Percentiles rank a stretch among this genome's conserved stretches.
Evolutionary conservation across 2,329 filamentous ascomycete genomes (phyloP).

Genomic region (Botryotinia calthae): DNA sequence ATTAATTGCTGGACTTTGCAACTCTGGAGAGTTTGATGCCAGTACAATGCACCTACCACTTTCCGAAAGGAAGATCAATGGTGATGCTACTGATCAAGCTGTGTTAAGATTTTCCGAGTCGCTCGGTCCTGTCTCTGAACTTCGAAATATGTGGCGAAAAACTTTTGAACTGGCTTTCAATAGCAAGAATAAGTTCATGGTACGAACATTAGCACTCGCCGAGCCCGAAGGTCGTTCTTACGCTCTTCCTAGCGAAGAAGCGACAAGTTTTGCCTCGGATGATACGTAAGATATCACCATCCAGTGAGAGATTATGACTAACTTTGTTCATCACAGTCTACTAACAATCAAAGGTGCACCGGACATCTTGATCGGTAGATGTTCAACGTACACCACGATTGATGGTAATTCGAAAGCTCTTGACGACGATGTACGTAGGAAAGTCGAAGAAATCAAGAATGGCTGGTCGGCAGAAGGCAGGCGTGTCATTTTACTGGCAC

Average conservation of each 20-base stretch:
- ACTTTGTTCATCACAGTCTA: conserved; percentile 35
- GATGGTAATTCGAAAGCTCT: conserved; percentile 54
- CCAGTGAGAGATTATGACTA: not conserved
- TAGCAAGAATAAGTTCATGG: conserved; percentile 80
- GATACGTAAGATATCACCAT: conserved; percentile 5
- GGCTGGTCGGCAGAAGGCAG: conserved; percentile 65
- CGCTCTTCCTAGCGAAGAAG: conserved; percentile 22
- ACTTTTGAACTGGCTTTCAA: conserved; percentile 70
- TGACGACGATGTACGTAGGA: conserved; percentile 43
- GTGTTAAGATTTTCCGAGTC: conserved; percentile 68
- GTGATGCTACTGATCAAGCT: conserved; percentile 73
- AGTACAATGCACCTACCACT: conserved; percentile 58
- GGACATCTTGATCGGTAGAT: conserved; percentile 66
- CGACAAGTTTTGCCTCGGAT: conserved; percentile 15
- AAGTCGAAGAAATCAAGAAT: conserved; percentile 59
- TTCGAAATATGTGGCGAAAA: conserved; percentile 61
- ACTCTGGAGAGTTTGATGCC: conserved; percentile 70
- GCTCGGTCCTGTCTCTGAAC: conserved; percentile 56
- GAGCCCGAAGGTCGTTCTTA: conserved; percentile 20
- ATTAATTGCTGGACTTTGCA: conserved; percentile 64
- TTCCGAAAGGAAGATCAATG: conserved; percentile 60
- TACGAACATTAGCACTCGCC: conserved; percentile 57
- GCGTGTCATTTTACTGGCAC: conserved; percentile 63
- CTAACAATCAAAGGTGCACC: conserved; percentile 75
- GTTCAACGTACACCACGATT: conserved; percentile 54